Evolutionary conservation across 1,284 basidiomycete species (phyloP), one percentile per base, ranked within the genome.

Genomic region (Agroathelia rolfsii): DNA sequence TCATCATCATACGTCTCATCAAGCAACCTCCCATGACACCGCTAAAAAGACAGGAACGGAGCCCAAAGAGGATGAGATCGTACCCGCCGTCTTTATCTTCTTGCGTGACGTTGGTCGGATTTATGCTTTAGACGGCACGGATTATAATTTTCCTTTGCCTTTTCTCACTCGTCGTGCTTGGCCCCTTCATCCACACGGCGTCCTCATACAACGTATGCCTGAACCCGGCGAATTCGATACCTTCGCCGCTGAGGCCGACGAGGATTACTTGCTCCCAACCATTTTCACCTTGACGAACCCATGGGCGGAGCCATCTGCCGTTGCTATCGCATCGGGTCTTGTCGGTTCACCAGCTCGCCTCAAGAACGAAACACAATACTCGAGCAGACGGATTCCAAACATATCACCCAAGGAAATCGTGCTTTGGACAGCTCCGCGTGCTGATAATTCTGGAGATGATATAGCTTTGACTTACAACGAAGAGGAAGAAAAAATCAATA

Each of bases 91-190:
- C 2, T 87, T 85, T 48, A 64, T 94, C 24, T 86, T 93, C 48
- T 59, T 92, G 13, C 69, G 81, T 24, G 78, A 72, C 44, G 69
- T 79, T 18, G 81, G 76, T 25, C 77, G 76, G 47, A 72, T 92
- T 27, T 86, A 77, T 48, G 64, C 82, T 33, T 61, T 71, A 34
- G 78, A 80, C 34, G 89, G 89, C 2, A 55, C 73, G 22, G 77
- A 86, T 45, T 78, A 80, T 47, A 79, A 76, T 0, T 76, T 89
- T 43, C 71, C 80, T n/a, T 56, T 93, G 0, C 89, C 89, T 0
- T 92, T 90, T 51, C 65, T 77, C 31, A 76, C 90, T 4, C 69
- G 78, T 13, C 66, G 62, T 35, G 85, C 80, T 1, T 92, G 86
- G 85, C 71, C 87, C 1, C 57, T 88, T 5, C 64, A 64, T 37